Evolutionary conservation across 2,329 filamentous ascomycete species (phyloP), one percentile per base, ranked within the genome.

Genomic region (Nemania abortiva): DNA sequence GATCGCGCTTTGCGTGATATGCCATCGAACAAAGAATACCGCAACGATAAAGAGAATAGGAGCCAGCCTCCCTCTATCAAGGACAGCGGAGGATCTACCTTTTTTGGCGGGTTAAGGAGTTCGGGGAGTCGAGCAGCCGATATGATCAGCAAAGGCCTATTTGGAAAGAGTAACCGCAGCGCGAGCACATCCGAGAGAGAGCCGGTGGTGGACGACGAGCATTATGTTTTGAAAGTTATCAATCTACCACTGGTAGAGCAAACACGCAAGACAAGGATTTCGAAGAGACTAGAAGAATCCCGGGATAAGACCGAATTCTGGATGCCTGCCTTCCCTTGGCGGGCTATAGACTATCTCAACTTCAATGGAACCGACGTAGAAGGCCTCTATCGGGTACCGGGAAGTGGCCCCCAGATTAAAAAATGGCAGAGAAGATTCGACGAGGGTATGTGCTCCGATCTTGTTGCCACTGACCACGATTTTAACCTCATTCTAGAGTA

Each of bases 251-350:
- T 98, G 34, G 87, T 97, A 29, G 92, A 97, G 79, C 95, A 98
- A 81, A 95, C 95, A 6, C 90, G 95, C n/a, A 85, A 90, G 72
- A 98, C 95, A 0, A 89, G 95, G 71, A 98, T 98, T 78, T 97
- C 94, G 7, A 97, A 95, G 81, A 89, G 92, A 34, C 84, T 98
- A 52, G 93, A 97, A 77, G 89, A 92, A 69, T 97, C 95, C 10
- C 89, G 91, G 70, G 95, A 98, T 78, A 98, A 98, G 85, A 98
- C 95, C 0, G 95, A 98, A 77, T 98, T 97, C 78, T 98, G 95
- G 95, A 97, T 98, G 95, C 95, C 95, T 13, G 93, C 94, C 6
- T 91, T 98, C 67, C 95, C 95, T 0, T 98, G 95, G 92, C 88
- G 95, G 71, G 97, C 94, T 67, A 98, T 98, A 73, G 95, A 98